Evolutionary conservation across 2,329 filamentous ascomycete genomes (phyloP), one percentile per base, ranked within the genome.

Genomic region (Colletotrichum euphorbiae): DNA sequence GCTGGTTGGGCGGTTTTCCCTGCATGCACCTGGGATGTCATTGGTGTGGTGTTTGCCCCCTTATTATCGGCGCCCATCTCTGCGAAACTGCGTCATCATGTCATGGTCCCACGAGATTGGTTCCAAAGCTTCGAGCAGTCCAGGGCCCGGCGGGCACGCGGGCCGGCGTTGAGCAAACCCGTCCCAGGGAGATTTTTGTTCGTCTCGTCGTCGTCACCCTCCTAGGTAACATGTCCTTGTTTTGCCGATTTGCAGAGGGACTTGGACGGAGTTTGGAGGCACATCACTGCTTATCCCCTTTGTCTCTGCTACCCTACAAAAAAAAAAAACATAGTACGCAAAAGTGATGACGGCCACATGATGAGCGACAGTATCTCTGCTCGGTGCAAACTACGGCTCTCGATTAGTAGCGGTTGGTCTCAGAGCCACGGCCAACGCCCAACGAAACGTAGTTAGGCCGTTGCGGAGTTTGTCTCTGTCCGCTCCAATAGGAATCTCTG

Each of bases 101-200:
- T n/a, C n/a, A n/a, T n/a, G n/a, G 46, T 68, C 46, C 65, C 65
- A 68, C 61, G 54, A 59, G 65, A 68, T 68, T 68, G 65, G 65
- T 65, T 59, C 65, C 45, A 33, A 46, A 21, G 24, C 50, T 33
- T 42, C 33, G 31, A 24, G 17, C 9, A 51, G 15, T 42, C 58
- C 58, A 62, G 60, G 60, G 64, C 31, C 58, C 64, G 64, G 43
- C 64, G 62, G 51, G 64, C 64, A 67, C 64, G 55, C 54, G 43
- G 64, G 51, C 38, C 50, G 40, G 21, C 24, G 48, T 12, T 50
- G 21, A 6, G 21, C 33, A 28, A 48, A 33, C 57, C 0, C 21
- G 11, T 51, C 7, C 21, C 48, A 67, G 63, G 63, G 57, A 62
- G 40, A 40, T 5, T 50, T 33, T 61, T 58, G 51, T 57, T 63